These are phyloP conservation scores for Phaeodactylum tricornutum DNA, from an alignment of 108 stramenopile species.

Conservation along the genomic window DNA sequence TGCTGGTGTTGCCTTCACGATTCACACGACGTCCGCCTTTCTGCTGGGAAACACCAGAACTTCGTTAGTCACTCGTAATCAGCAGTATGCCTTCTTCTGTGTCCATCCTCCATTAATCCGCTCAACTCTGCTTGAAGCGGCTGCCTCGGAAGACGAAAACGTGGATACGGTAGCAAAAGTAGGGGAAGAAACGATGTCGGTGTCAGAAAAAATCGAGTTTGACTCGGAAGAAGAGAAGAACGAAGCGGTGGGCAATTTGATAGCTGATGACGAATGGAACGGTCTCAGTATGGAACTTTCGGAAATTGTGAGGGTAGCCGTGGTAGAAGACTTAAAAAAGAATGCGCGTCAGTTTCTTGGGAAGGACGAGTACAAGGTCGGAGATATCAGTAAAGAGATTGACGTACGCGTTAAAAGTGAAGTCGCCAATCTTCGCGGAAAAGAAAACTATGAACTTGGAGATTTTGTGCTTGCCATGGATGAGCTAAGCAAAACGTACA, in stretches of 20 bases:
- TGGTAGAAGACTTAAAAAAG: conserved; percentile 74
- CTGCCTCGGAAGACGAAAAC: too few relatives aligned
- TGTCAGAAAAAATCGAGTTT: conserved; percentile 1
- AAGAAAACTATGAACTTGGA: conserved; percentile 33
- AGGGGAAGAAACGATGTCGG: too few relatives aligned
- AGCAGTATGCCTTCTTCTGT: too few relatives aligned
- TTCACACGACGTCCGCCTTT: too few relatives aligned
- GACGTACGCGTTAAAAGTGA: conserved; percentile 65
- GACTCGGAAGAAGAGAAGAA: conserved; percentile 32
- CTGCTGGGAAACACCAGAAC: too few relatives aligned
- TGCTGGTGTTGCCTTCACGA: too few relatives aligned
- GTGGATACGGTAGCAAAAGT: too few relatives aligned
- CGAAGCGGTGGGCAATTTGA: conserved; percentile 51
- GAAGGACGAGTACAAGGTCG: conserved; percentile 54
- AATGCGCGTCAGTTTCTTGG: conserved; percentile 70
- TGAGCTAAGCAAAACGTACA: conserved; percentile 31
- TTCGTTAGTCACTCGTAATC: too few relatives aligned
- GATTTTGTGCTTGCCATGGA: conserved; percentile 73
- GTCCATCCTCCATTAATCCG: too few relatives aligned
- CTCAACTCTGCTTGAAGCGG: too few relatives aligned
- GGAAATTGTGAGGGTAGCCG: conserved; percentile 60
- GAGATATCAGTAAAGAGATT: conserved; percentile 71
- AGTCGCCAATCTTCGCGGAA: conserved; percentile 29
- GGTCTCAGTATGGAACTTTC: conserved; percentile 72
- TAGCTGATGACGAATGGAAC: conserved; percentile 74